Base-by-base conservation (phyloP, 2,329 filamentous ascomycete species). In the Macrophomina phaseolina region DNA sequence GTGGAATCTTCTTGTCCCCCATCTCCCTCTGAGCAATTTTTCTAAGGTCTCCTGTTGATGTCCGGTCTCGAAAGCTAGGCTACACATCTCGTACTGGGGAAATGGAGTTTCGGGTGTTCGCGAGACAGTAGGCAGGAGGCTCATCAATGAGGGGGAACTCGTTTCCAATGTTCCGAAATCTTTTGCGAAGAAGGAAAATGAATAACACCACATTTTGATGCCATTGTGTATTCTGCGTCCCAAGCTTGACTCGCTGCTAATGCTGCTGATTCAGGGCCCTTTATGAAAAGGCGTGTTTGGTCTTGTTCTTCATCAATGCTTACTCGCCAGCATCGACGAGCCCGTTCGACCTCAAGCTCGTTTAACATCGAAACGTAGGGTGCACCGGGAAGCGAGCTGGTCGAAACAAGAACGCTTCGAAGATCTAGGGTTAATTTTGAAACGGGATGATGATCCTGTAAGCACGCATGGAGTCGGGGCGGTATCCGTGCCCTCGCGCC, bases 51-150 rank as follows among this genome's bases (percentile, higher is more conserved):
- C 30, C 58, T 38, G 32, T 62, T 38, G 32, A 49, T 62, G 58
- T 62, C 45, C 58, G 30, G 49, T 32, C 49, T 40, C 58, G 58
- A 49, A 38, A 62, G 34, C 46, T 45, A 62, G 58, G 42, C 58
- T 48, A 62, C 32, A 45, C 58, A 62, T 62, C 58, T 49, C 34
- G 40, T 40, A 45, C 42, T 9, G 42, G 58, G 46, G 45, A 45
- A 12, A 49, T 49, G 58, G 58, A 62, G 45, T 62, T 62, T 62
- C 42, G 45, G 58, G 42, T 62, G 58, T 62, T 62, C 30, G 58
- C n/a, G 28, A 45, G 58, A n/a, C 23, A 49, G 42, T 28, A 62
- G n/a, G 58, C 28, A 49, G 58, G 45, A 51, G 45, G 58, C n/a
- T 62, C 49, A 61, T 30, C 45, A 62, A 11, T 45, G 12, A 45